Evolutionary conservation across 2,329 filamentous ascomycete genomes (phyloP).

Genomic region (Sporothrix globosa): DNA sequence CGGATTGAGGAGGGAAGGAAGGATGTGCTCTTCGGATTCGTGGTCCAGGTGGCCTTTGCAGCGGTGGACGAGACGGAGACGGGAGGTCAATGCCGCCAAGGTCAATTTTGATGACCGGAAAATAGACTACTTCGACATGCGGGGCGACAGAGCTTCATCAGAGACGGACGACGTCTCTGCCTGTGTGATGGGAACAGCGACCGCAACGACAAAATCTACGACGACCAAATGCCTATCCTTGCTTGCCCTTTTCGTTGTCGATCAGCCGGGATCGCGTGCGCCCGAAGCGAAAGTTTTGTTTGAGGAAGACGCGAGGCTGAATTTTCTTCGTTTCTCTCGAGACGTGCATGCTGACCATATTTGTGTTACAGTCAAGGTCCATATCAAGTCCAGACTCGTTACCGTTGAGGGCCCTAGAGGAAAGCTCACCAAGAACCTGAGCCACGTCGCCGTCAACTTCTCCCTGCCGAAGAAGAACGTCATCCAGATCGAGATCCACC

Average conservation of each 20-base stretch:
- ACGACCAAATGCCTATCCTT: background rate
- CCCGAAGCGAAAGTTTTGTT: background rate
- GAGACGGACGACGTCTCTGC: background rate
- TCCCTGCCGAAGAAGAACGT: conserved; percentile 79
- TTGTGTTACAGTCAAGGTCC: conserved; percentile 78
- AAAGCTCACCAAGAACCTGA: conserved; percentile 96
- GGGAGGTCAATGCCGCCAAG: background rate
- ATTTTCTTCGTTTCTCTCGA: background rate
- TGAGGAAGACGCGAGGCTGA: background rate
- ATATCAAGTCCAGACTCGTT: conserved; percentile 95
- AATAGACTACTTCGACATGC: background rate
- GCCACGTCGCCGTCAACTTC: conserved; percentile 96
- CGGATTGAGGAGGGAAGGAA: background rate
- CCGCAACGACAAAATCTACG: background rate
- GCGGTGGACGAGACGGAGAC: background rate
- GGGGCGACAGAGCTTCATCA: background rate
- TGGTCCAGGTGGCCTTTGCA: background rate
- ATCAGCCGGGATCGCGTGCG: background rate
- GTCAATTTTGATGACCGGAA: background rate
- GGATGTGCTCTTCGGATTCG: background rate
- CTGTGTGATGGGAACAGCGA: background rate
- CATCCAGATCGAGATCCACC: conserved; percentile 98
- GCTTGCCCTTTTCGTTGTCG: background rate
- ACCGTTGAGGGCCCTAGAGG: conserved; percentile 96
- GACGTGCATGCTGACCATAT: conserved; percentile 37